A percentile compares a stretch with the other conserved stretches of the same genome.
Conservation (phyloP, 2,329 filamentous ascomycete genomes). For the Ophiosphaerella korrae region DNA sequence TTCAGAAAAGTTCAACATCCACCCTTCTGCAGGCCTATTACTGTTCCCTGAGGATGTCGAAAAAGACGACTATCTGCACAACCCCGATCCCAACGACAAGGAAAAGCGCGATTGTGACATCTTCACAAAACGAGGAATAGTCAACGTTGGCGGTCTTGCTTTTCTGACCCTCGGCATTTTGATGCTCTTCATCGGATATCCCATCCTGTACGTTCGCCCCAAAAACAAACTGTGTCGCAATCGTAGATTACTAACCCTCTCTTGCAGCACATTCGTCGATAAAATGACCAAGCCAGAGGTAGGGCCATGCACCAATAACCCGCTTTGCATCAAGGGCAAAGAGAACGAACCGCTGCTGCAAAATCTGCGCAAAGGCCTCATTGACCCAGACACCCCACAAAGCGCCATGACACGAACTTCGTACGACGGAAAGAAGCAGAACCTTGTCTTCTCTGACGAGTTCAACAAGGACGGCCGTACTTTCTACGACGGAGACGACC, state of each 20-base stretch:
- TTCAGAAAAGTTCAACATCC: conserved; percentile 74
- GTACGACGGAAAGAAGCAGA: conserved; percentile 64
- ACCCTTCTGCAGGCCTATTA: conserved; percentile 68
- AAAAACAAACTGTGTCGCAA: not conserved
- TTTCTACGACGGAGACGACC: conserved; percentile 73
- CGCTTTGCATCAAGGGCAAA: conserved; percentile 57
- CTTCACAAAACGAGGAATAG: conserved; percentile 66
- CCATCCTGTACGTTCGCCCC: conserved; percentile 64
- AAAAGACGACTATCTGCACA: conserved; percentile 74
- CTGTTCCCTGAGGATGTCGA: conserved; percentile 75
- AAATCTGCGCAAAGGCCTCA: conserved; percentile 65
- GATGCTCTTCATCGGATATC: conserved; percentile 71
- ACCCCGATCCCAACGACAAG: conserved; percentile 69
- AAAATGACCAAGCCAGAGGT: conserved; percentile 44
- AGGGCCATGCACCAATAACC: conserved; percentile 49
- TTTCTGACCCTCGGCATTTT: conserved; percentile 66
- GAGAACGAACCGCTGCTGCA: conserved; percentile 58
- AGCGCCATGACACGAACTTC: conserved; percentile 61
- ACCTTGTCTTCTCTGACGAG: conserved; percentile 74
- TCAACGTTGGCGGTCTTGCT: conserved; percentile 67
- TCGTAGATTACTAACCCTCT: conserved; percentile 15
- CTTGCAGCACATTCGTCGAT: conserved; percentile 63
- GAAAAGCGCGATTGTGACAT: conserved; percentile 67
- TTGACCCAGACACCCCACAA: conserved; percentile 71
- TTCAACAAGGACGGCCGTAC: conserved; percentile 71